A percentile compares a stretch with the other conserved stretches of the same genome.
Conservation (phyloP, 2,329 filamentous ascomycete genomes). For the Hymenoscyphus fructigenus region DNA sequence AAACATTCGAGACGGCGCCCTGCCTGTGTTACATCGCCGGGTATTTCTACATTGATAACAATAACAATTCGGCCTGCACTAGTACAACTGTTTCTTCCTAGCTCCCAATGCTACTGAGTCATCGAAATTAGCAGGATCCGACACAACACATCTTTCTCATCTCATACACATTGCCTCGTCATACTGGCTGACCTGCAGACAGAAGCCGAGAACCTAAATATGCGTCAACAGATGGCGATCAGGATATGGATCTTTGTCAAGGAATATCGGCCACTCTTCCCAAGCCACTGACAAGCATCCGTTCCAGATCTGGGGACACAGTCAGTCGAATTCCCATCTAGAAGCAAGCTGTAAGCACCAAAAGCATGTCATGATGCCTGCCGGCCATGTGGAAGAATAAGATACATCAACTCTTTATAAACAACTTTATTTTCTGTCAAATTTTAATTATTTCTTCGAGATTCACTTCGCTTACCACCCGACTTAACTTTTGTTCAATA, state of each 20-base stretch:
- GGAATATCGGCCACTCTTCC: background rate
- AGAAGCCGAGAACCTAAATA: background rate
- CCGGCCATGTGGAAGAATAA: background rate
- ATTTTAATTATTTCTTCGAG: background rate
- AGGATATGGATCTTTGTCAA: background rate
- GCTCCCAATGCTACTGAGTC: background rate
- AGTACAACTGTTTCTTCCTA: background rate
- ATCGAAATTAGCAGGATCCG: background rate
- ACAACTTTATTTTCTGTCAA: background rate
- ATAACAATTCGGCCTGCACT: background rate
- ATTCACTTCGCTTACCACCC: background rate
- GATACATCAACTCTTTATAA: background rate
- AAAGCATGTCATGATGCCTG: background rate
- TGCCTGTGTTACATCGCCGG: background rate
- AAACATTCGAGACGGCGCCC: background rate
- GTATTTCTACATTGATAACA: background rate
- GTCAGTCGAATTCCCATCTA: background rate
- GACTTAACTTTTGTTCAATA: background rate
- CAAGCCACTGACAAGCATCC: background rate
- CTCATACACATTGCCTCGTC: conserved; percentile 1
- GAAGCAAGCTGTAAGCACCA: background rate
- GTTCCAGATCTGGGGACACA: background rate
- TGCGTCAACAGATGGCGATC: background rate
- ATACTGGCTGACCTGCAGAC: background rate
- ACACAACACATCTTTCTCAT: background rate